Percentiles rank a stretch among this genome's conserved stretches.
Conservation (phyloP, 2,329 filamentous ascomycete genomes). For the Lasiodiplodia citricola region DNA sequence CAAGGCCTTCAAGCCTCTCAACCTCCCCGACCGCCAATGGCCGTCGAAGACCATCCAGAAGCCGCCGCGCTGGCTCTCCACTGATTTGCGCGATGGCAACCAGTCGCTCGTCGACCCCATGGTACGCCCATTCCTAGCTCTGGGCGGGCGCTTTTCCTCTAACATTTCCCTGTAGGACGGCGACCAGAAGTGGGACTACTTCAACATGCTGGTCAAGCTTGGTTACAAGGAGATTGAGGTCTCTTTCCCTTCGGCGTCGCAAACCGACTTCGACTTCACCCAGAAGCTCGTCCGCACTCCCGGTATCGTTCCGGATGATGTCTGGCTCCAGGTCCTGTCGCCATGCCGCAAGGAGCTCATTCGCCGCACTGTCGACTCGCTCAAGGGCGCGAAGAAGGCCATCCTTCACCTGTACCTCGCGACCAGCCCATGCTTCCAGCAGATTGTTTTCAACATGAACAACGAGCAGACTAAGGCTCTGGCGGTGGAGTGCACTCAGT, state of each 20-base stretch:
- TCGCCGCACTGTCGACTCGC: conserved; percentile 82
- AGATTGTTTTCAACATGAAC: conserved; percentile 85
- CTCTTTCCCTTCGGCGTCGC: conserved; percentile 91
- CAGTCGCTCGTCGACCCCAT: conserved; percentile 93
- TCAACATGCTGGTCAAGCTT: conserved; percentile 88
- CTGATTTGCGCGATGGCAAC: conserved; percentile 89
- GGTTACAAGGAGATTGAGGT: conserved; percentile 99
- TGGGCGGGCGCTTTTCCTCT: neutral
- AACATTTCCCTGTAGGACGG: conserved; percentile 66
- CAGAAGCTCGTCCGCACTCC: conserved; percentile 84
- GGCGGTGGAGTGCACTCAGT: conserved; percentile 83
- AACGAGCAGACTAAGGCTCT: conserved; percentile 81
- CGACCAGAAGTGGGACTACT: conserved; percentile 93
- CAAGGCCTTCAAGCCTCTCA: conserved; percentile 68
- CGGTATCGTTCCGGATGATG: conserved; percentile 82
- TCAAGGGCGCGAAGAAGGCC: conserved; percentile 89
- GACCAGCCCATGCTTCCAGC: conserved; percentile 93
- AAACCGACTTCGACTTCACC: conserved; percentile 96
- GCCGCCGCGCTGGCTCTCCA: conserved; percentile 88
- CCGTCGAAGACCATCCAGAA: conserved; percentile 81
- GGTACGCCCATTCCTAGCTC: conserved; percentile 57
- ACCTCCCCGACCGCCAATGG: conserved; percentile 79
- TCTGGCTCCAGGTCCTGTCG: conserved; percentile 88
- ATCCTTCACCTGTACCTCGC: conserved; percentile 96
- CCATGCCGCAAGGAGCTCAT: conserved; percentile 94